phyloP scores from a whole-genome alignment of 306 rosid genomes.

The Arachis hypogaea region DNA sequence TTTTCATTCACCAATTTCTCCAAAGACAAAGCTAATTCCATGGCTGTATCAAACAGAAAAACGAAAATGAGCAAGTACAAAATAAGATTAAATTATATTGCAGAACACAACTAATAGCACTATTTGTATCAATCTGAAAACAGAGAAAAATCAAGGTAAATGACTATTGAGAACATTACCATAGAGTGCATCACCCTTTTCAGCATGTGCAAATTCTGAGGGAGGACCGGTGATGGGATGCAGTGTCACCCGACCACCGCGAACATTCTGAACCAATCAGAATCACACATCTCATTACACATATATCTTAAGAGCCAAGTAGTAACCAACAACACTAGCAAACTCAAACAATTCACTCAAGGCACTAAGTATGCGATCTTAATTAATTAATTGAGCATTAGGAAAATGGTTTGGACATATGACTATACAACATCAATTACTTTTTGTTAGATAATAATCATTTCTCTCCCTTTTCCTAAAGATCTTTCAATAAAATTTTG shows the following conservation, averaged over 20 bases:
- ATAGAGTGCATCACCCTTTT: conserved; percentile 69
- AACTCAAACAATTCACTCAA: no score
- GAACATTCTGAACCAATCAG: conserved; percentile 48
- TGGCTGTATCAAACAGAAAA: conserved; percentile 40
- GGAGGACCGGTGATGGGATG: conserved; percentile 51
- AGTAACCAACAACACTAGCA: not conserved
- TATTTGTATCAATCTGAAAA: no score
- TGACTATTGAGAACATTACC: conserved; percentile 43
- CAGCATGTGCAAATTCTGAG: conserved; percentile 58
- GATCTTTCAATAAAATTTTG: no score
- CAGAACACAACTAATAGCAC: no score
- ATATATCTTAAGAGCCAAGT: not conserved
- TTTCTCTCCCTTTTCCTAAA: no score
- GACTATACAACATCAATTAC: no score
- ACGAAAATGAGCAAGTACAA: not conserved
- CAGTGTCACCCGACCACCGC: conserved; percentile 58
- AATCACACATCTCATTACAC: not conserved
- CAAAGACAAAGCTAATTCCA: conserved; percentile 60
- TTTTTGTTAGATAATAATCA: no score
- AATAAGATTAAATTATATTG: no score
- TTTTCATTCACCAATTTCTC: conserved; percentile 59
- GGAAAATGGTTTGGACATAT: no score
- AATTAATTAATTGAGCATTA: no score
- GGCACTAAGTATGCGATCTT: no score
- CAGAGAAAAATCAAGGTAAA: no score